Evolutionary conservation across 352 stramenopile species (phyloP).

Genomic region (Ophiocytium majus): DNA sequence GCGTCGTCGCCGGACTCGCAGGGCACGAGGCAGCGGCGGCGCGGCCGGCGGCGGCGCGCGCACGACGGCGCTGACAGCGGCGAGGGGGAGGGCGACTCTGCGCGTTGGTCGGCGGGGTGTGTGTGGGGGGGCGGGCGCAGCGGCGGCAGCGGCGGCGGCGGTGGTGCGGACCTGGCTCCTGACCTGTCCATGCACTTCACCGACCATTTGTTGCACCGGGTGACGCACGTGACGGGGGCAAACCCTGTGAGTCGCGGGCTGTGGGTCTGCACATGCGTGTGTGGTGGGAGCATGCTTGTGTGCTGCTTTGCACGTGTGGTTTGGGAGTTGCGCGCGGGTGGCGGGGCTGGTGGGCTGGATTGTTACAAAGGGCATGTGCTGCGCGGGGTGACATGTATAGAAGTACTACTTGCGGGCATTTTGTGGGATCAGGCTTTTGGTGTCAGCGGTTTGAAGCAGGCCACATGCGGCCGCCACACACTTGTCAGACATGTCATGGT

Average conservation of each 20-base stretch:
- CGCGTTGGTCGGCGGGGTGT: background rate
- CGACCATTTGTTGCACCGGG: slow-evolving; percentile 5
- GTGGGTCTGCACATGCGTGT: no score
- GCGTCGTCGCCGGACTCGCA: background rate
- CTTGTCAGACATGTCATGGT: no score
- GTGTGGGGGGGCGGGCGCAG: background rate
- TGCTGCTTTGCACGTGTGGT: no score
- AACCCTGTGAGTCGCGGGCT: background rate
- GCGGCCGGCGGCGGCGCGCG: background rate
- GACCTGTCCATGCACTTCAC: slow-evolving; percentile 19
- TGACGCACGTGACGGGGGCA: background rate
- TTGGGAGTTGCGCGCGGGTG: no score
- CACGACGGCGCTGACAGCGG: background rate
- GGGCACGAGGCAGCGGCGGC: background rate
- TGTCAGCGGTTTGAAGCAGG: no score
- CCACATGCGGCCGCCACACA: no score
- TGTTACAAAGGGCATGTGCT: no score
- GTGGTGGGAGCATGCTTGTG: no score
- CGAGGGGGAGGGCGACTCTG: background rate
- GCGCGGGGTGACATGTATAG: no score
- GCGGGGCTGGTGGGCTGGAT: no score
- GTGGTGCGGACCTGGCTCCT: background rate
- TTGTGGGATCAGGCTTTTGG: no score
- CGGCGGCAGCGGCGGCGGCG: background rate
- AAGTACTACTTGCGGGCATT: no score